Conservation (phyloP, 2,329 filamentous ascomycete genomes). For the Paraphaeosphaeria sporulosa region DNA sequence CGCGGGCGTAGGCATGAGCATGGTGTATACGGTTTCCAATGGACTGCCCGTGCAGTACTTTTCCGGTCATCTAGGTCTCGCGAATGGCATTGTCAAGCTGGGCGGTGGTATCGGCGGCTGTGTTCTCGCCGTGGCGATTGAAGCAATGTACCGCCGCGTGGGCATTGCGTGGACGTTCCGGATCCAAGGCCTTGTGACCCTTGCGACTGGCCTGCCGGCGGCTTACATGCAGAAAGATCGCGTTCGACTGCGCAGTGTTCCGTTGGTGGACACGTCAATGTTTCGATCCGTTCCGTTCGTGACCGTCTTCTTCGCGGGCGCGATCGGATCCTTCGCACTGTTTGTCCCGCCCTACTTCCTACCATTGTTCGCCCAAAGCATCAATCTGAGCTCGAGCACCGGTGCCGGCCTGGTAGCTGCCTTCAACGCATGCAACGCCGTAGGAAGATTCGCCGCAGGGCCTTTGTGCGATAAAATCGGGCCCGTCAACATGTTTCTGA, state of each 20-base stretch:
- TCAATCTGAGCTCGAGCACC: conserved; percentile 34
- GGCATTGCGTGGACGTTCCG: conserved; percentile 43
- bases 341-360: conserved; percentile 43
- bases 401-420: conserved; percentile 37
- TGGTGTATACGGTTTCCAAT: conserved; percentile 35
- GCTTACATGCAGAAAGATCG: conserved; percentile 38
- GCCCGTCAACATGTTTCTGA: conserved; percentile 41
- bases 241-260: conserved; percentile 25
- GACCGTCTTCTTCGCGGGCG: conserved; percentile 32
- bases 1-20: conserved; percentile 52
- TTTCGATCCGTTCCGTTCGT: conserved; percentile 33
- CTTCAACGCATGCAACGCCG: conserved; percentile 40
- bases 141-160: conserved; percentile 33
- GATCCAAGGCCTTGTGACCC: conserved; percentile 34
- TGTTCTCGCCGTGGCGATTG: conserved; percentile 36
- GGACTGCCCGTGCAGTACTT: conserved; percentile 39
- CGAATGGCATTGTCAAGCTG: conserved; percentile 41
- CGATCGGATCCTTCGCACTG: conserved; percentile 36
- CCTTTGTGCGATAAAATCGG: conserved; percentile 40
- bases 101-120: conserved; percentile 39
- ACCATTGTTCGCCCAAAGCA: conserved; percentile 37
- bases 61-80: conserved; percentile 36
- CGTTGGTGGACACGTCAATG: conserved; percentile 36
- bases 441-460: conserved; percentile 36
- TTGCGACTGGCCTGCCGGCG: conserved; percentile 35